Conservation (phyloP, 2,329 filamentous ascomycete species). For the Cladosporium sphaerospermum region DNA sequence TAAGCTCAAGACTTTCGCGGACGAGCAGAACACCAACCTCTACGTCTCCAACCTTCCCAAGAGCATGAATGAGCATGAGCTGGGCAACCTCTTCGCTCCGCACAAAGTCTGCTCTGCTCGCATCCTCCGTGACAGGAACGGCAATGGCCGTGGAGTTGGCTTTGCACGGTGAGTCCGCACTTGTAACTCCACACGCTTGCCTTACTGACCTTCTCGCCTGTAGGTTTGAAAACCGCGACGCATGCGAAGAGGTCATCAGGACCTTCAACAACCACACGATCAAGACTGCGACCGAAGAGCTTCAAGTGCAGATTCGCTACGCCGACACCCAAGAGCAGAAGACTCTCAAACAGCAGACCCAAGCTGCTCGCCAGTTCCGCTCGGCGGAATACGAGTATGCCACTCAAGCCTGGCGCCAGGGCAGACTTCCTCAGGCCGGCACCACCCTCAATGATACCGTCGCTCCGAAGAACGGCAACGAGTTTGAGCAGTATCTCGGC, state of each 20-base stretch:
- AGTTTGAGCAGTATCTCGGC: slow-evolving; percentile 34
- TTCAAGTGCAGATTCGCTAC: slow-evolving; percentile 86
- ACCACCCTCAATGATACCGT: slow-evolving; percentile 19
- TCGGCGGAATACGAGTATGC: slow-evolving; percentile 73
- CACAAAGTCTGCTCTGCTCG: slow-evolving; percentile 87
- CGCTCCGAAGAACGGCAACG: slow-evolving; percentile 23
- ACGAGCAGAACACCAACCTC: slow-evolving; percentile 84
- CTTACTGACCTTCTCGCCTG: slow-evolving; percentile 9
- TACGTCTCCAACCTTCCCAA: slow-evolving; percentile 97
- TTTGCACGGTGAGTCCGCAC: slow-evolving; percentile 72
- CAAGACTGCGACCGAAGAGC: slow-evolving; percentile 62
- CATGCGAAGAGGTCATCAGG: slow-evolving; percentile 83
- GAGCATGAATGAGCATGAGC: slow-evolving; percentile 80
- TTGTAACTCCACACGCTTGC: not conserved
- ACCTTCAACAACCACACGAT: slow-evolving; percentile 69
- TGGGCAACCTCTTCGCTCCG: slow-evolving; percentile 70
- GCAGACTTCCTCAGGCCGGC: slow-evolving; percentile 23
- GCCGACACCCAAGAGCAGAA: slow-evolving; percentile 97
- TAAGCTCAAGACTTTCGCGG: slow-evolving; percentile 91
- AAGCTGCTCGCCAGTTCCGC: slow-evolving; percentile 89
- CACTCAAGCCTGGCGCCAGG: slow-evolving; percentile 29
- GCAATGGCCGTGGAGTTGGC: slow-evolving; percentile 91
- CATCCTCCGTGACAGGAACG: slow-evolving; percentile 85
- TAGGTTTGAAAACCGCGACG: slow-evolving; percentile 82
- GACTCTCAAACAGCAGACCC: slow-evolving; percentile 90